These are phyloP conservation scores for Saccharomycopsis sp. DNA, from an alignment of 805 yeast genomes.

Conservation along the genomic window DNA sequence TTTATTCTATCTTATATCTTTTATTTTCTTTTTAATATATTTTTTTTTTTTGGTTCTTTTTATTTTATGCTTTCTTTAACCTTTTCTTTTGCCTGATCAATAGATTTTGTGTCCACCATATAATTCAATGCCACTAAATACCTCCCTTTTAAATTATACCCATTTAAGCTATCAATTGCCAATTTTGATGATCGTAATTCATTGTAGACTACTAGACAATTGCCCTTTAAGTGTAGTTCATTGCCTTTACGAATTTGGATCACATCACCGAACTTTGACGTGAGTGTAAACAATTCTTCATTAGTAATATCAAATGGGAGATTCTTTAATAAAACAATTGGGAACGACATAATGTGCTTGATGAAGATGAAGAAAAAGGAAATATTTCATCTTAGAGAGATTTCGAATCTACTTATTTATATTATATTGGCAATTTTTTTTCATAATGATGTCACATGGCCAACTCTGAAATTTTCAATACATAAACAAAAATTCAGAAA, in stretches of 20 bases:
- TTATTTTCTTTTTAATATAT: neutral
- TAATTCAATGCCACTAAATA: conserved; percentile 33
- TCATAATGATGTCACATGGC: no score
- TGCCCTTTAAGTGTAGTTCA: conserved; percentile 26
- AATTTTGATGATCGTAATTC: conserved; percentile 27
- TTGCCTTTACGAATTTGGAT: conserved; percentile 30
- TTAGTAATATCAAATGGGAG: conserved; percentile 33
- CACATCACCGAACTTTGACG: conserved; percentile 32
- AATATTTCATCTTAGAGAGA: no score
- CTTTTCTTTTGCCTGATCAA: conserved; percentile 22
- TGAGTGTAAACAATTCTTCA: conserved; percentile 29
- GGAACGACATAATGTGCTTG: conserved; percentile 5
- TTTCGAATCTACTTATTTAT: no score
- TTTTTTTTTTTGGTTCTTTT: neutral
- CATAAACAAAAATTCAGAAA: neutral
- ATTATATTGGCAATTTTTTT: no score
- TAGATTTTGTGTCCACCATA: conserved; percentile 27
- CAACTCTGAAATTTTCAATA: neutral
- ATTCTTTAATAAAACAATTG: conserved; percentile 33
- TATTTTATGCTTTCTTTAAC: no score
- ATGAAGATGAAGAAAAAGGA: neutral
- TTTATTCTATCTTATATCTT: neutral
- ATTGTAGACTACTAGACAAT: conserved; percentile 33
- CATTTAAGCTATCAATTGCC: conserved; percentile 34
- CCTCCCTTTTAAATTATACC: conserved; percentile 36